These are phyloP conservation scores for Yueomyces sinensis DNA, from an alignment of 805 yeast species.

Conservation along the genomic window DNA sequence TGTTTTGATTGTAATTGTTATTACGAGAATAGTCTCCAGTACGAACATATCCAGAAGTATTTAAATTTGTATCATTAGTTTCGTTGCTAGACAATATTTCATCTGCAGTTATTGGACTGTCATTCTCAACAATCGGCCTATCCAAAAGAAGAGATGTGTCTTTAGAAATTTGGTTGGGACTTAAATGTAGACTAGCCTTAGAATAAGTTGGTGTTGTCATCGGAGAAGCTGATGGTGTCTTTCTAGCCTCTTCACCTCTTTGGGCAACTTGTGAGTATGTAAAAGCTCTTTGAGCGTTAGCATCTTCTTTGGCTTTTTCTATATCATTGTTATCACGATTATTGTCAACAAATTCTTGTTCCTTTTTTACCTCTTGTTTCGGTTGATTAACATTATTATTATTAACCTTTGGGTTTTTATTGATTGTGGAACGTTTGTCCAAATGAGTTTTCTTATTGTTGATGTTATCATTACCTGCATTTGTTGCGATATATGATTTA, in stretches of 20 bases:
- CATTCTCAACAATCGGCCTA: not conserved
- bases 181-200: not conserved
- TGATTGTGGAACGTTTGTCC: conserved; percentile 52
- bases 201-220: not conserved
- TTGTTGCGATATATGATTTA: conserved; percentile 9
- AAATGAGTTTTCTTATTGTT: conserved; percentile 73
- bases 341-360: not conserved
- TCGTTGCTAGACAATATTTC: not conserved
- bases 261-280: conserved; percentile 16
- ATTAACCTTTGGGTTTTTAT: conserved; percentile 47
- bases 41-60: not conserved
- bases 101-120: not conserved
- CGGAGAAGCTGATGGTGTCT: not conserved
- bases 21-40: not conserved
- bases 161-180: not conserved
- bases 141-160: not conserved
- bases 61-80: too few relatives aligned
- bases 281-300: not conserved
- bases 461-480: conserved; percentile 53
- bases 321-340: not conserved
- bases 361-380: conserved; percentile 3
- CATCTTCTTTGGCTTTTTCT: not conserved
- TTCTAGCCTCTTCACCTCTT: not conserved
- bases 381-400: conserved; percentile 4
- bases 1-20: too few relatives aligned